phyloP scores from a whole-genome alignment of 202 grass and related monocot genomes.

The Saccharum hybrid region DNA sequence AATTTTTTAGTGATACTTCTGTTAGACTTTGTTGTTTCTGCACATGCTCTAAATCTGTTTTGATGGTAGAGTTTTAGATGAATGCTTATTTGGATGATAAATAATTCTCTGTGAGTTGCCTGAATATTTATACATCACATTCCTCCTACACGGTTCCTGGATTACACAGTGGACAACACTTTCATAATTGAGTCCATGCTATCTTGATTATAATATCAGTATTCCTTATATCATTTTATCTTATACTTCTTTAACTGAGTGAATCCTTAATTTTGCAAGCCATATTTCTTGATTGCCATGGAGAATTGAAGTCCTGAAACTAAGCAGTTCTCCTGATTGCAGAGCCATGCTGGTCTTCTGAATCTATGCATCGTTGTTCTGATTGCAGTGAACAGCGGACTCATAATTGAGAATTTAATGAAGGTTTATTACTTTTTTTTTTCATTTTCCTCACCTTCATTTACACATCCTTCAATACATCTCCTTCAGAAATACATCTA shows the following conservation, averaged over 20 bases:
- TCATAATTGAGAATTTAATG: conserved; percentile 99
- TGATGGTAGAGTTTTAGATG: background rate
- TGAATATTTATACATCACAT: background rate
- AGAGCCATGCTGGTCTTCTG: conserved; percentile 99
- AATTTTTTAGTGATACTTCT: conserved; percentile 7
- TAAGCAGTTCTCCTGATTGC: conserved; percentile 44
- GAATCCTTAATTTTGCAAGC: background rate
- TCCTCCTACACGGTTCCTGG: background rate
- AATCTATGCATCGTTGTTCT: conserved; percentile 98
- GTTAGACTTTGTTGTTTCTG: background rate
- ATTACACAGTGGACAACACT: background rate
- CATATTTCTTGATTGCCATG: conserved; percentile 1
- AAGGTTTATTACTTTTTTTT: conserved; percentile 64
- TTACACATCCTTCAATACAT: conserved; percentile 16
- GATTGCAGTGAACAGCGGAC: conserved; percentile 92
- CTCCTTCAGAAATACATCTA: conserved; percentile 23
- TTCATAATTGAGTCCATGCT: conserved; percentile 2
- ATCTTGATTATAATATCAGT: conserved; percentile 9
- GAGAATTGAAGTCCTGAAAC: conserved; percentile 17
- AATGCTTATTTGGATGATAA: conserved; percentile 4
- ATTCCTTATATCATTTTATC: background rate
- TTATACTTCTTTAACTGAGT: conserved; percentile 13
- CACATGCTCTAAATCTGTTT: background rate
- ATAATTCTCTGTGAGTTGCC: background rate
- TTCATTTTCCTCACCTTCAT: conserved; percentile 6